A percentile compares a stretch with the other conserved stretches of the same genome.
phyloP scores from a whole-genome alignment of 805 yeast genomes.

The Kockiozyma suomiensis region DNA sequence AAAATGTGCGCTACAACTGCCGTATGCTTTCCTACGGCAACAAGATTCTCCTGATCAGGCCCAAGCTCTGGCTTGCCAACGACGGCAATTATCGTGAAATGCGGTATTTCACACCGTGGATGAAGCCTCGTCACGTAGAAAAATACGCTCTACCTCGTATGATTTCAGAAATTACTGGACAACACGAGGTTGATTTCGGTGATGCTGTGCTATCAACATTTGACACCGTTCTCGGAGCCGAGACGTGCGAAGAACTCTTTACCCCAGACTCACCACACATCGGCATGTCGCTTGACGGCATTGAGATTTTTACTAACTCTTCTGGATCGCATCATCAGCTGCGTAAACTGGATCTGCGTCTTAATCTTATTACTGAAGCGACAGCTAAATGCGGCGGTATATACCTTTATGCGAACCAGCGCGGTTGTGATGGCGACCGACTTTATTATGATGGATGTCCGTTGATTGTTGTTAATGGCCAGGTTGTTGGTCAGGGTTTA shows the following conservation, averaged over 20 bases:
- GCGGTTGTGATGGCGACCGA: constrained; percentile 98
- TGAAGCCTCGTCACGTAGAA: constrained; percentile 74
- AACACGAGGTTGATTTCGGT: constrained; percentile 74
- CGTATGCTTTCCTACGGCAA: constrained; percentile 81
- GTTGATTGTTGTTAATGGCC: constrained; percentile 86
- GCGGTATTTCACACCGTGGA: constrained; percentile 97
- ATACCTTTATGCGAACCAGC: constrained; percentile 89
- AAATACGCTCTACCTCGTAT: constrained; percentile 68
- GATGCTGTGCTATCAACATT: constrained; percentile 83
- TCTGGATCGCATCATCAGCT: constrained; percentile 98
- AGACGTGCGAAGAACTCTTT: constrained; percentile 96
- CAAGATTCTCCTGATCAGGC: constrained; percentile 80
- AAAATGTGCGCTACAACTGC: constrained; percentile 87
- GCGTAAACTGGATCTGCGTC: constrained; percentile 81
- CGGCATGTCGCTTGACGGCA: constrained; percentile 89
- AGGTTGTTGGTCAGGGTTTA: constrained; percentile 87
- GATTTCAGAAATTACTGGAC: constrained; percentile 68
- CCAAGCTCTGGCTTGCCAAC: constrained; percentile 90
- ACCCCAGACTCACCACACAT: constrained; percentile 97
- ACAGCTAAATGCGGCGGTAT: constrained; percentile 96
- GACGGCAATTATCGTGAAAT: constrained; percentile 98
- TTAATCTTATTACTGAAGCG: constrained; percentile 85
- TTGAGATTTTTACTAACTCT: constrained; percentile 94
- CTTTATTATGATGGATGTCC: constrained; percentile 98
- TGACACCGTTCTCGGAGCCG: constrained; percentile 93